These are phyloP conservation scores for Colletotrichum sp. DNA, from an alignment of 2,329 filamentous ascomycete genomes.

Conservation along the genomic window DNA sequence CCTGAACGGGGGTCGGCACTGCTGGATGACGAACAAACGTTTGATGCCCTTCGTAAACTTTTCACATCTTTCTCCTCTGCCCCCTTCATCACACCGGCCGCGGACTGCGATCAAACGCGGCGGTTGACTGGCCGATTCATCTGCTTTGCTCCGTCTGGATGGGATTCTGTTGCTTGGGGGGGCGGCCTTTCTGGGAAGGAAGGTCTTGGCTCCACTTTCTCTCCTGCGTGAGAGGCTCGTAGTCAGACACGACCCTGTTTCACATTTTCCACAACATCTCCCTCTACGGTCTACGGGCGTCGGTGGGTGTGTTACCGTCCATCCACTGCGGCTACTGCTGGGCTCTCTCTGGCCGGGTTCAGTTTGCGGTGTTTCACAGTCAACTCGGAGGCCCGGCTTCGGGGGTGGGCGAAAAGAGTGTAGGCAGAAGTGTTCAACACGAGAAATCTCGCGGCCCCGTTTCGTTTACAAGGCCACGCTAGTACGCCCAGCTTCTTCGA, in stretches of 20 bases:
- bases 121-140: neutral
- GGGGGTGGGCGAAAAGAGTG: neutral
- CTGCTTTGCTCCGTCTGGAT: neutral
- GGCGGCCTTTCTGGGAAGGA: neutral
- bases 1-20: neutral
- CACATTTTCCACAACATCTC: conserved; percentile 7
- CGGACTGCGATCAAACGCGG: neutral
- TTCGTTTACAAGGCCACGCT: conserved; percentile 8
- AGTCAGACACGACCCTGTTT: conserved; percentile 18
- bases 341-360: neutral
- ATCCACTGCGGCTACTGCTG: neutral
- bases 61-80: neutral
- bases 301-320: neutral
- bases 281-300: neutral
- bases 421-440: neutral
- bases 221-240: conserved; percentile 13
- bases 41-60: neutral
- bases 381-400: neutral
- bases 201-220: conserved; percentile 12
- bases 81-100: neutral
- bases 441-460: neutral
- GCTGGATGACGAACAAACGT: neutral
- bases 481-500: neutral
- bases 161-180: neutral
- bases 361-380: conserved; percentile 9